Evolutionary conservation across 495 filamentous ascomycete species (phyloP).

Genomic region (Trichoderma erinaceum): DNA sequence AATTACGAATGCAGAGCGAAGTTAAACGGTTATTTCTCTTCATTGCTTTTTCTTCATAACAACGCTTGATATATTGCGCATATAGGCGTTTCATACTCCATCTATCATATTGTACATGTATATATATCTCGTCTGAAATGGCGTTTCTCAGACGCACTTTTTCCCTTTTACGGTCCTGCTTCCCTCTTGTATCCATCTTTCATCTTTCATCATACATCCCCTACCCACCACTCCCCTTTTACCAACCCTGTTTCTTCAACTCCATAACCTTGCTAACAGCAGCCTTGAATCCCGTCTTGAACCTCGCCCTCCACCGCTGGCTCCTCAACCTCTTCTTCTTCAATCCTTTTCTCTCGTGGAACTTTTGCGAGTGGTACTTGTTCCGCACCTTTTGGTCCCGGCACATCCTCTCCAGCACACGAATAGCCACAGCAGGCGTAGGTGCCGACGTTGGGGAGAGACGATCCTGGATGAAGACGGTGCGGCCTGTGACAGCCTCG

Average conservation of each 20-base stretch:
- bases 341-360: constrained; percentile 64
- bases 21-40: no score
- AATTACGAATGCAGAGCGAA: background rate
- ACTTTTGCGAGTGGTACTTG: constrained; percentile 50
- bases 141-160: background rate
- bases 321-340: constrained; percentile 67
- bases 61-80: background rate
- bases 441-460: constrained; percentile 40
- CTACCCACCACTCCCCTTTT: constrained; percentile 17
- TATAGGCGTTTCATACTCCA: background rate
- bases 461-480: constrained; percentile 41
- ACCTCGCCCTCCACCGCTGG: constrained; percentile 59
- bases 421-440: constrained; percentile 39
- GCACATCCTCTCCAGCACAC: constrained; percentile 40
- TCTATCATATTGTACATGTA: constrained; percentile 12
- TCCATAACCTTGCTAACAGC: constrained; percentile 54
- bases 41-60: background rate
- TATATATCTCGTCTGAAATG: background rate
- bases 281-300: constrained; percentile 58
- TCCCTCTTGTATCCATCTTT: background rate
- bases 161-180: background rate
- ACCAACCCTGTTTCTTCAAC: constrained; percentile 72
- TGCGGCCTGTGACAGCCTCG: constrained; percentile 52
- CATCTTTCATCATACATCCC: background rate
- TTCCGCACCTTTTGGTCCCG: constrained; percentile 44